Base-by-base conservation (phyloP, 371 early-diverging fungal genomes). In the Thermomucor indicae-seudaticae region DNA sequence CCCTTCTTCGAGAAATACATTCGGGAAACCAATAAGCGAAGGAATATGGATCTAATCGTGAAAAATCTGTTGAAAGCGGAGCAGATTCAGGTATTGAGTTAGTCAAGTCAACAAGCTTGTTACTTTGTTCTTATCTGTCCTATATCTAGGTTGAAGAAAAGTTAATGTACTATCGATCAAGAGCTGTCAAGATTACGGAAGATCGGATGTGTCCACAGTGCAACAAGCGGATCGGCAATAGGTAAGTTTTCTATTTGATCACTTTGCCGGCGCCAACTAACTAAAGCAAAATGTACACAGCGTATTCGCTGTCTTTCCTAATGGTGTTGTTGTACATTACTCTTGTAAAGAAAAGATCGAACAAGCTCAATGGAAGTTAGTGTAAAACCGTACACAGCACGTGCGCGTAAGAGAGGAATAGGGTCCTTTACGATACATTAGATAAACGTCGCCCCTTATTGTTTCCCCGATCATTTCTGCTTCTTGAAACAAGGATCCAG, bases 121-220 rank as follows among this genome's bases (percentile, higher is more conserved):
- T n/a, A n/a, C n/a, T n/a, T n/a, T n/a, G n/a, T n/a, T n/a, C n/a
- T n/a, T n/a, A n/a, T n/a, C n/a, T n/a, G n/a, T n/a, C 39, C 20
- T 31, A 34, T 29, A 0, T 23, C 31, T 43, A 88, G 86, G 81
- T 81, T 3, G 86, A 88, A 55, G 86, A 88, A 54, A 79, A 84
- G 47, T 49, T 86, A 48, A 72, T 78, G 40, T 78, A 70, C 49
- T 80, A 82, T 44, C 79, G 83, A 47, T 79, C 85, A 3, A 62
- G 80, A 46, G 70, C 82, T 42, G 85, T 91, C 46, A 78, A 76
- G 41, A 83, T 92, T 24, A 81, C 87, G 3, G 88, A 89, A 24
- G 88, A 89, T 49, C 72, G 84, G 12, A 85, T 89, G 85, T 92
- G 92, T 57, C 81, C 85, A 25, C 80, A 80, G 53, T 92, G 92